phyloP scores from a whole-genome alignment of 306 rosid species.

The Alnus glutinosa region DNA sequence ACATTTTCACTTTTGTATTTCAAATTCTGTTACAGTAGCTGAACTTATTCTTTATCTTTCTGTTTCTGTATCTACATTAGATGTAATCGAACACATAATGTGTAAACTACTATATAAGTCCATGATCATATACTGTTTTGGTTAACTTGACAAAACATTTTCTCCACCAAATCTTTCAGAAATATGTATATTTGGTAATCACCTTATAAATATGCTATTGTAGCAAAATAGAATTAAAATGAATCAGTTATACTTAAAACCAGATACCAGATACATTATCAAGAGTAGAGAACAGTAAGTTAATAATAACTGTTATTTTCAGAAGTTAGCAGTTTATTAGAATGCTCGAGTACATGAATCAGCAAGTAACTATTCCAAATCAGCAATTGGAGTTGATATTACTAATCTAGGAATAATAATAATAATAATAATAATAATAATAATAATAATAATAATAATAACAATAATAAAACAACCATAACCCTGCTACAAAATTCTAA shows the following conservation, averaged over 20 bases:
- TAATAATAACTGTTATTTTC: neutral
- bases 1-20: no score
- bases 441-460: neutral
- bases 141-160: no score
- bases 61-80: no score
- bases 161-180: no score
- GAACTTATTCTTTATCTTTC: no score
- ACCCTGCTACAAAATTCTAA: conserved; percentile 4
- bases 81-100: no score
- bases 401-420: neutral
- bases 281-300: neutral
- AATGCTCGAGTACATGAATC: neutral
- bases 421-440: neutral
- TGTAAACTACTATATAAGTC: no score
- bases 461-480: neutral
- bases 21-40: no score
- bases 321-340: neutral
- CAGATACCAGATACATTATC: neutral
- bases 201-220: neutral
- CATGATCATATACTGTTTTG: no score
- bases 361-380: neutral
- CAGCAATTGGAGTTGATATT: neutral
- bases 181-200: neutral
- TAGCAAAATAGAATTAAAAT: neutral
- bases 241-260: neutral